A percentile compares a stretch with the other conserved stretches of the same genome.
These are phyloP conservation scores for Knufia petricola DNA, from an alignment of 2,329 filamentous ascomycete genomes.

Conservation along the genomic window DNA sequence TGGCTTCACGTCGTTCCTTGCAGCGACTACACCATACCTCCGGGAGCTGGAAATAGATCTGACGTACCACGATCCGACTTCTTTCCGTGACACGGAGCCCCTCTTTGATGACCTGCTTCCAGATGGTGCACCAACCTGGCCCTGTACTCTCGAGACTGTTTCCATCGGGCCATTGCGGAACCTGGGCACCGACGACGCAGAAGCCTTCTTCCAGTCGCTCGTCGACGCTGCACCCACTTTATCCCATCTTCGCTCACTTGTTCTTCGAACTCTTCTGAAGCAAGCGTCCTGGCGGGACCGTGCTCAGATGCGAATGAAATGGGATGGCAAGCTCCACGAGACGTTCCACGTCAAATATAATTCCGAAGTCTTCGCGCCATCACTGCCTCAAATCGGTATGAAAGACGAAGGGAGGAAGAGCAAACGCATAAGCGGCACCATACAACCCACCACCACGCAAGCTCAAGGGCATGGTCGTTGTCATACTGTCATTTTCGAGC, in stretches of 20 bases:
- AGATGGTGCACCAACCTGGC: conserved; percentile 60
- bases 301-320: conserved; percentile 66
- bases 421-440: conserved; percentile 30
- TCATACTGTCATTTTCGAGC: conserved; percentile 47
- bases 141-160: conserved; percentile 57
- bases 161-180: conserved; percentile 70
- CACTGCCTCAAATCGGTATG: neutral
- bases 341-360: conserved; percentile 28
- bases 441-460: conserved; percentile 17
- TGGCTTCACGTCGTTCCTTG: conserved; percentile 60
- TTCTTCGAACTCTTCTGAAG: conserved; percentile 68
- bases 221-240: conserved; percentile 60
- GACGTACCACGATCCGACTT: conserved; percentile 63
- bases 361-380: neutral
- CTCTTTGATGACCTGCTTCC: conserved; percentile 53
- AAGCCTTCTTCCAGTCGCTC: conserved; percentile 70
- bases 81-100: conserved; percentile 62
- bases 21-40: conserved; percentile 58
- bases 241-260: conserved; percentile 57
- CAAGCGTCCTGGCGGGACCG: conserved; percentile 69
- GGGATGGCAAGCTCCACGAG: conserved; percentile 60
- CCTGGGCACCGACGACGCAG: conserved; percentile 59
- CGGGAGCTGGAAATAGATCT: conserved; percentile 66
- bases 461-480: conserved; percentile 52
- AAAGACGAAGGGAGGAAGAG: conserved; percentile 27